Evolutionary conservation across 2,329 filamentous ascomycete genomes (phyloP), one percentile per base, ranked within the genome.

Genomic region (Colletotrichum chrysophilum): DNA sequence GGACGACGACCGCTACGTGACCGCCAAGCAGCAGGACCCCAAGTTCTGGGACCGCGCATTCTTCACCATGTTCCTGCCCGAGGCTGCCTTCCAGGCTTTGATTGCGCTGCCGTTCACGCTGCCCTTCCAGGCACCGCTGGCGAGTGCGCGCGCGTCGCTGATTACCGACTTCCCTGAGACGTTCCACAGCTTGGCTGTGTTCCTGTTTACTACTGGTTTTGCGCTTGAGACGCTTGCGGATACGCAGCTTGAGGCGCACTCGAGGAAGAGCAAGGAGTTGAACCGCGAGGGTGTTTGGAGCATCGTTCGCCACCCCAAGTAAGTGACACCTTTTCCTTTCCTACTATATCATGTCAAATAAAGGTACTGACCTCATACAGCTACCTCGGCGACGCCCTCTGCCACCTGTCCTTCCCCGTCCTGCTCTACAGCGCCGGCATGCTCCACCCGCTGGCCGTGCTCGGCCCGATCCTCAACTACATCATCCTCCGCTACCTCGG

Each of bases 281-380:
- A 84, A 85, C 18, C 86, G 88, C 16, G 86, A 89, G n/a, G 90
- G 90, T 14, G 91, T 93, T 34, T 92, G 90, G 89, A 90, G 89
- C 78, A 86, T 92, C 36, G 90, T 92, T 30, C 84, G 91, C 65
- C 90, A 92, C 82, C 91, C 91, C 1, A 92, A 92, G 90, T 92
- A 84, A 81, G 88, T 84, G 13, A 34, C 32, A 18, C 38, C 16
- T 5, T 38, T 18, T 21, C 7, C 4, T 24, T 28, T 18, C 14
- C 3, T n/a, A 2, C 14, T 0, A n/a, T 10, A 2, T 7, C 0
- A n/a, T 10, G 1, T 7, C 0, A 60, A 12, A 28, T 1, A 18
- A 1, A 10, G 26, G 32, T 3, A 16, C 52, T 55, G 48, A n/a
- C 66, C 7, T 24, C 14, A 66, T 38, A 36, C 66, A 91, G 90